Evolutionary conservation across 257 asterid species (phyloP), one percentile per base, ranked within the genome.

Genomic region (Solanum microdontum): DNA sequence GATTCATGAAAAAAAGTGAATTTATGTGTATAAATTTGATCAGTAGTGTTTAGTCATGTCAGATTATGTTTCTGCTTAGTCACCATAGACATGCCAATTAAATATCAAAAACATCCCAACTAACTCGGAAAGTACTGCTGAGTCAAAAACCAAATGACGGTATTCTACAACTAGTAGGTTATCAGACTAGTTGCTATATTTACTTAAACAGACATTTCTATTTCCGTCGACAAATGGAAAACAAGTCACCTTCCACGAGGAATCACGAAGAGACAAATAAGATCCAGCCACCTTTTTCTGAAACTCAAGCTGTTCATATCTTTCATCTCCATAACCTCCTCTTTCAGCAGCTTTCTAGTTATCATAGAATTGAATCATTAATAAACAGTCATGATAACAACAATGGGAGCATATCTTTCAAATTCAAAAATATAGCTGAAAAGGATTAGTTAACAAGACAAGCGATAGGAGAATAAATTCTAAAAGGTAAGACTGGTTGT

Each of bases 261-360:
- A 77, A 91, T 97, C 96, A 40, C 60, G 36, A 66, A 97, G 98
- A 14, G 69, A 87, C 83, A 85, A 89, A 89, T 96, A 96, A 64
- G 91, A 92, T 39, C 89, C 88, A 36, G 97, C 94, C 86, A 96
- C 99, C 88, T 88, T 92, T 88, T 92, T 91, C 90, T 97, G 99
- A 94, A 97, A 97, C 92, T 97, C 99, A 26, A 95, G 95, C 91
- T 95, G 93, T 92, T 97, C 99, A 33, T 97, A 97, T 91, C 99
- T 91, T 92, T 97, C 99, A 12, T 92, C 98, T 45, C 99, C 99
- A 87, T 97, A 97, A 62, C 98, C 98, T 87, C 98, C 99, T 91
- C 99, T 92, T 91, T 95, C 97, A 34, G 99, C 95, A 87, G 99
- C 99, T 90, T 94, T 91, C 98, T 96, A 85, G 58, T 87, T 87